Base-by-base conservation (phyloP, 805 yeast genomes). In the Metschnikowia noctiluminum region DNA sequence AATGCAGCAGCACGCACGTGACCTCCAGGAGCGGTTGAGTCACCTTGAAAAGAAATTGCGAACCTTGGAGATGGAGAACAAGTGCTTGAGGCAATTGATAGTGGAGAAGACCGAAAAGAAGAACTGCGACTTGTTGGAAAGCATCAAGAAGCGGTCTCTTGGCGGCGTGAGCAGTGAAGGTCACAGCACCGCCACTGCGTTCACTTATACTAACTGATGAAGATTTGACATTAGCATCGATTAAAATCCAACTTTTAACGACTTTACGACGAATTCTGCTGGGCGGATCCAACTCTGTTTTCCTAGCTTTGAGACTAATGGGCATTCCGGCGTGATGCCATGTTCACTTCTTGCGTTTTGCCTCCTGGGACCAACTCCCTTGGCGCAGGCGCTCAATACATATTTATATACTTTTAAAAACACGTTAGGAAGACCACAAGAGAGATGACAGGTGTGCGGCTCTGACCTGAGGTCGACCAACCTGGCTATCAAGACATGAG, bases 41-140 rank as follows among this genome's bases (percentile, higher is more conserved):
- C 71, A 72, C 21, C 74, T 90, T 53, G 96, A 90, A 65, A 76
- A 79, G 61, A 83, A 83, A 62, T 81, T 94, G 50, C 84, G 84
- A 65, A 88, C 92, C 48, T 71, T 92, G 55, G 96, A 91, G 69
- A 89, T 89, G 96, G 99, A 92, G 70, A 92, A 92, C 70, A 80
- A 83, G 61, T 76, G 95, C 66, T 76, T 92, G 58, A 81, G 88
- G 69, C 87, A 86, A 62, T 72, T 94, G 57, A 91, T 92, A 26
- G 85, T 87, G 40, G 92, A 89, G 66, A 87, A 89, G 60, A 85
- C 86, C 46, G 70, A 56, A 52, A 60, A 52, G 62, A 65, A 57
- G 50, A 60, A 58, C 55, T 53, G 64, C 28, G 64, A 65, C 45
- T 55, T 63, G 46, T 55, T 63, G 55, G 65, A 61, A 44, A 51